Conservation (phyloP, 495 filamentous ascomycete genomes). For the Monascus purpureus region DNA sequence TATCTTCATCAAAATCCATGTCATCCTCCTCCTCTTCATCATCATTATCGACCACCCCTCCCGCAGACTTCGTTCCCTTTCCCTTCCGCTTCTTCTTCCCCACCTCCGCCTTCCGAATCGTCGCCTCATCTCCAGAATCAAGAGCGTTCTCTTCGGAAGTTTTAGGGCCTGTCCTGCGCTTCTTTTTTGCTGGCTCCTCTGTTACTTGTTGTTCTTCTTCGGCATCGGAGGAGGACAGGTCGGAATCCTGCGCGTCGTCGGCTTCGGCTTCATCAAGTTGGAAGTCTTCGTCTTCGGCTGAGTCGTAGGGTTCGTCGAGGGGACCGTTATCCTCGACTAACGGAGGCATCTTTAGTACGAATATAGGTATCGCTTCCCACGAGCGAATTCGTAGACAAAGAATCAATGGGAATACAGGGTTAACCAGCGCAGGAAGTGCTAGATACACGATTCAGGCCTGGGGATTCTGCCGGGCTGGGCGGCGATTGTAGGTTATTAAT, state of each 20-base stretch:
- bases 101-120: constrained; percentile 46
- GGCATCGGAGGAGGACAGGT: constrained; percentile 23
- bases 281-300: constrained; percentile 64
- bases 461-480: no score
- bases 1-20: constrained; percentile 37
- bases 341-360: constrained; percentile 12
- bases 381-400: not conserved
- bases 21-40: constrained; percentile 38
- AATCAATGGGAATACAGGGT: not conserved
- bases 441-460: no score
- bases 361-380: constrained; percentile 8
- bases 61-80: constrained; percentile 22
- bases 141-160: constrained; percentile 21
- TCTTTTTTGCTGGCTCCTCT: constrained; percentile 24
- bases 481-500: no score
- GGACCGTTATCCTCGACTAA: constrained; percentile 10
- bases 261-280: constrained; percentile 44
- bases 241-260: no score
- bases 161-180: constrained; percentile 21
- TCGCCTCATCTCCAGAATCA: constrained; percentile 67
- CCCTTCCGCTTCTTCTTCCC: constrained; percentile 37
- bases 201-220: constrained; percentile 20
- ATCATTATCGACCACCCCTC: constrained; percentile 5
- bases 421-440: no score
- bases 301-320: constrained; percentile 51